Evolutionary conservation across 2,329 filamentous ascomycete genomes (phyloP).

Genomic region (Fusarium sp.): DNA sequence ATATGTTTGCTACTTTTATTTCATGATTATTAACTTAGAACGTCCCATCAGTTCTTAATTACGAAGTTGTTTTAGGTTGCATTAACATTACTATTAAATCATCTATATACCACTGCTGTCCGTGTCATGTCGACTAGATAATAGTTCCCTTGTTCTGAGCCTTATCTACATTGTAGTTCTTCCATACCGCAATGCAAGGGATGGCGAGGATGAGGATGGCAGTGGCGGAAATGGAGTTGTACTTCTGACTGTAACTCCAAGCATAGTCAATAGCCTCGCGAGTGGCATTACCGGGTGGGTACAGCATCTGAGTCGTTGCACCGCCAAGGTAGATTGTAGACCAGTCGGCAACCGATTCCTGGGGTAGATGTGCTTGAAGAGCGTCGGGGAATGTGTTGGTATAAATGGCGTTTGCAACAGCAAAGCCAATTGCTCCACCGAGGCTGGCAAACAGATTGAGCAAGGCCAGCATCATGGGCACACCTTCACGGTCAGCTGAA

Average conservation of each 20-base stretch:
- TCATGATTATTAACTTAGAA: no score
- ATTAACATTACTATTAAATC: no score
- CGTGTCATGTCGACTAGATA: no score
- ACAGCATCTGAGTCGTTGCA: slow-evolving; percentile 12
- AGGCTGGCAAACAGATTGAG: slow-evolving; percentile 18
- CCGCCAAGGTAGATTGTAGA: slow-evolving; percentile 19
- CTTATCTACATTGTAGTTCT: slow-evolving; percentile 28
- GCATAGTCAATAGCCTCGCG: slow-evolving; percentile 30
- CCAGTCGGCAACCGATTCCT: slow-evolving; percentile 11
- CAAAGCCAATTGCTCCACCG: slow-evolving; percentile 22
- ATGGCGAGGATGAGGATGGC: slow-evolving; percentile 21
- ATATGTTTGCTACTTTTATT: no score
- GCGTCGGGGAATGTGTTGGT: slow-evolving; percentile 26
- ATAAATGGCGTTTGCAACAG: slow-evolving; percentile 18
- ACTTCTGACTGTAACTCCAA: slow-evolving; percentile 27
- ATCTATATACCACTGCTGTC: no score
- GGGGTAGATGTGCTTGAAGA: slow-evolving; percentile 11
- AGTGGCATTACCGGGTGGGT: slow-evolving; percentile 9
- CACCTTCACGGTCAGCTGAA: slow-evolving; percentile 30
- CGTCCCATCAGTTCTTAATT: no score
- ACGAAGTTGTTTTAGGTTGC: no score
- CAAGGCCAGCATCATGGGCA: slow-evolving; percentile 16
- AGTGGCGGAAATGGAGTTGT: slow-evolving; percentile 20
- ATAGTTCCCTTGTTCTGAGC: slow-evolving; percentile 23
- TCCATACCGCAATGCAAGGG: slow-evolving; percentile 23